Conservation (phyloP, 345 rosid genomes). For the Eucalyptus marginata region DNA sequence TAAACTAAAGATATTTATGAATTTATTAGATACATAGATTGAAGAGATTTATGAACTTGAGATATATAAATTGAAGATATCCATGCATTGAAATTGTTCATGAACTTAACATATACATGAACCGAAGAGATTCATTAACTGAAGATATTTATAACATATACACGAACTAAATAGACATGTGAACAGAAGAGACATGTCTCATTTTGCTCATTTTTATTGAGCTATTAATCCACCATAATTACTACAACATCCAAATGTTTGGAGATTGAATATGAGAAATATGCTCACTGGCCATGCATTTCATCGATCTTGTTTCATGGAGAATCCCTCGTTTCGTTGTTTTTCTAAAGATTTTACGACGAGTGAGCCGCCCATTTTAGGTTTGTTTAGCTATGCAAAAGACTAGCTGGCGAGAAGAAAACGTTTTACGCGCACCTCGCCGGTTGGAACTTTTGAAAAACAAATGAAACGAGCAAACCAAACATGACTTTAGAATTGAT, state of each 20-base stretch:
- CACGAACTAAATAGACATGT: neutral
- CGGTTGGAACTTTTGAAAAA: neutral
- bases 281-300: neutral
- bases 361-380: neutral
- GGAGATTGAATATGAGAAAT: neutral
- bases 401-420: neutral
- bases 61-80: neutral
- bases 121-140: no score
- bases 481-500: neutral
- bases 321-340: neutral
- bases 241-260: neutral
- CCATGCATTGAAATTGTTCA: neutral
- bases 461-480: neutral
- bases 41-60: no score
- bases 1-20: no score
- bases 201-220: neutral
- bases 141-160: no score
- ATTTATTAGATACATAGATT: no score
- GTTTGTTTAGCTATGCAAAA: neutral
- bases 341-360: neutral
- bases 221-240: neutral
- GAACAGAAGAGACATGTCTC: neutral
- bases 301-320: neutral
- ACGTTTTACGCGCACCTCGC: neutral
- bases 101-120: no score